Evolutionary conservation across 2,329 filamentous ascomycete species (phyloP), one percentile per base, ranked within the genome.

Genomic region (Alternaria hordeiaustralica): DNA sequence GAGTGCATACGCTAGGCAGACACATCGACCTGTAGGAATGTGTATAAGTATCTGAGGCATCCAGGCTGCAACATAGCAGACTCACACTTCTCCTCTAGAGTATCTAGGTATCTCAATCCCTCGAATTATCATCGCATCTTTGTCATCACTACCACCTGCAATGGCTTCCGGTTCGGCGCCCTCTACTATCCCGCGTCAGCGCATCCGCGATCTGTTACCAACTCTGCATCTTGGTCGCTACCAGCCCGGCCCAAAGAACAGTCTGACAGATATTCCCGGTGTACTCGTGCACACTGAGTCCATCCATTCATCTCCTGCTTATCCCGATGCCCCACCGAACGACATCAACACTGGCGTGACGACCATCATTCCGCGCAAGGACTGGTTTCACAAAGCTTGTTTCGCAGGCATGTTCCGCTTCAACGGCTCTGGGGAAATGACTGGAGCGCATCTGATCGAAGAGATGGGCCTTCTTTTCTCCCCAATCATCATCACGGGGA

Each of bases 351-450:
- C 82, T 5, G 82, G 82, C 15, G 71, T 83, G 0, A 84, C 82
- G 0, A 79, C 80, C 23, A 83, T 84, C 58, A 73, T 83, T 1
- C 82, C 82, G 0, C 79, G 81, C 10, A 75, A 74, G 43, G 77
- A 82, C 61, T 82, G 79, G 71, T 82, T 81, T 66, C 68, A 79
- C 59, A 74, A 77, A 33, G 82, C 78, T 4, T 82, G 79, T 61
- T 82, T 82, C 59, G 80, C 82, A 2, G 81, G 80, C 10, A 75
- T 80, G 51, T 89, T 89, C 77, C 83, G 84, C 64, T 89, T 90
- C 80, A 90, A 90, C 68, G 88, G 88, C 58, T 85, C 84, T 49
- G 88, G 89, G 45, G 87, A 90, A 75, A 81, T 90, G 80, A 90
- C 88, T 0, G 87, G 88, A 3, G 81, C 81, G 10, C 86, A 89